Conservation (phyloP, 1,139 yeast species). For the Debaryomyces robertsiae region DNA sequence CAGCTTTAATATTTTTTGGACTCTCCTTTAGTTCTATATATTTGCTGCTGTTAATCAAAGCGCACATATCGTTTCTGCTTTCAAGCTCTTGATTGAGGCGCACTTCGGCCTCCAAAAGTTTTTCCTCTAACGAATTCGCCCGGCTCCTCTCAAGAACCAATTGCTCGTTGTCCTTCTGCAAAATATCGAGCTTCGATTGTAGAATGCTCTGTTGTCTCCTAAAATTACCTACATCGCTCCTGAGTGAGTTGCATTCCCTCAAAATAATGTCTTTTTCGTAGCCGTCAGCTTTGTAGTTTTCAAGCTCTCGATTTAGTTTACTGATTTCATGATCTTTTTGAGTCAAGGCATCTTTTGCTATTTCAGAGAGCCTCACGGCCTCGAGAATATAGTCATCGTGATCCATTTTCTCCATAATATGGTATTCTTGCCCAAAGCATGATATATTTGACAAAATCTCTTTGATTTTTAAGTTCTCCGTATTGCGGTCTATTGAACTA, state of each 20-base stretch:
- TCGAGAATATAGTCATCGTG: not conserved
- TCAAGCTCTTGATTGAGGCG: too few species aligned
- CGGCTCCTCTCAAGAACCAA: not conserved
- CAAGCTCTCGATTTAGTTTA: not conserved
- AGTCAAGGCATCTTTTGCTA: not conserved
- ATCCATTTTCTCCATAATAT: not conserved
- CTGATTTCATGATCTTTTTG: not conserved
- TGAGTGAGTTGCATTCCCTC: not conserved
- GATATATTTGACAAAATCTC: not conserved
- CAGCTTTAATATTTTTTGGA: not conserved
- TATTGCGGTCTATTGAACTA: too few species aligned
- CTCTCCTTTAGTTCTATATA: not conserved
- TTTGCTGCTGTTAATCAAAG: not conserved
- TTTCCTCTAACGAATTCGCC: not conserved
- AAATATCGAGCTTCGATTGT: not conserved
- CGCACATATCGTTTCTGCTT: too few species aligned
- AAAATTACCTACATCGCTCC: not conserved
- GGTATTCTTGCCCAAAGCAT: not conserved
- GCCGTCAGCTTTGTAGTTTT: not conserved
- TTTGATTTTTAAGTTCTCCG: not conserved
- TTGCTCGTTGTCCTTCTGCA: not conserved
- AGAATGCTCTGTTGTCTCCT: not conserved
- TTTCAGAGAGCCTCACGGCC: constrained; percentile 3
- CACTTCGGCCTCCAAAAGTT: too few species aligned
- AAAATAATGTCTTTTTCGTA: constrained; percentile 1